Conservation (phyloP, 331 rosid genomes). For the Cydonia oblonga region DNA sequence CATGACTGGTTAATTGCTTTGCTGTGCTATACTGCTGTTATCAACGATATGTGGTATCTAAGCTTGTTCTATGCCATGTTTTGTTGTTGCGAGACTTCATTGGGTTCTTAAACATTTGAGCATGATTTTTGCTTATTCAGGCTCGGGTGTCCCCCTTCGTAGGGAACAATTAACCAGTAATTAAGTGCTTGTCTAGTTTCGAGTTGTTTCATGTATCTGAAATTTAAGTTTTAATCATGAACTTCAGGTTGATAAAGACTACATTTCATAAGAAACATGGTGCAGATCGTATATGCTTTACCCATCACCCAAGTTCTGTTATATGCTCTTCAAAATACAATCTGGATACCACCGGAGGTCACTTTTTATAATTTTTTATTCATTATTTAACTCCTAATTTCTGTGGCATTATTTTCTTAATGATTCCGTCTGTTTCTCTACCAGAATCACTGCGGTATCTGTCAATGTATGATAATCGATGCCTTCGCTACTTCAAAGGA, state of each 20-base stretch:
- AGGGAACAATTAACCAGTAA: too few species aligned
- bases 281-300: constrained; percentile 78
- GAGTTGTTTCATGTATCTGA: background rate
- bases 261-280: constrained; percentile 94
- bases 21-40: background rate
- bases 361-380: constrained; percentile 9
- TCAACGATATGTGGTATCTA: background rate
- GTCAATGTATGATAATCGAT: constrained; percentile 86
- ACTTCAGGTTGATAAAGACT: constrained; percentile 73
- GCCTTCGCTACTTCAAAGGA: constrained; percentile 90
- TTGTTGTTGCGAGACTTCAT: background rate
- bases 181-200: background rate
- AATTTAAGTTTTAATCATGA: constrained; percentile 1
- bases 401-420: background rate
- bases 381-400: background rate
- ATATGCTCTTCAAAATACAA: constrained; percentile 86
- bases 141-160: too few species aligned
- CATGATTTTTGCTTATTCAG: background rate
- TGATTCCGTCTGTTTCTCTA: background rate
- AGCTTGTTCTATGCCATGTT: background rate
- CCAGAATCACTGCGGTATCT: constrained; percentile 81
- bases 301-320: constrained; percentile 90
- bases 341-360: constrained; percentile 69
- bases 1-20: background rate
- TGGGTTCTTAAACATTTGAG: background rate